Conservation (phyloP, 129 eudicot species). For the Flaveria bidentis region DNA sequence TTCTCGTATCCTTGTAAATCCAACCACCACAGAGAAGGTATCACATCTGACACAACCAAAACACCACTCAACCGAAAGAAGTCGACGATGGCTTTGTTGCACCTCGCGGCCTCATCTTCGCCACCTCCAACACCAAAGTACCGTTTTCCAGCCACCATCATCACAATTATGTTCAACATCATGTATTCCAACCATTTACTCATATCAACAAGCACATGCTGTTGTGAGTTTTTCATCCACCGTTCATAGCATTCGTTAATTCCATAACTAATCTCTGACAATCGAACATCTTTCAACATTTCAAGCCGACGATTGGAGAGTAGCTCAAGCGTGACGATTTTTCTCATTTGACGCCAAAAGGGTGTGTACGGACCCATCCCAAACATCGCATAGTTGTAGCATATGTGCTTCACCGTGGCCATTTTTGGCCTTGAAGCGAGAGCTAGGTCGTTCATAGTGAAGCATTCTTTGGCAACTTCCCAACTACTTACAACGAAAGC, state of each 20-base stretch:
- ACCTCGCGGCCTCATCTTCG: constrained; percentile 13
- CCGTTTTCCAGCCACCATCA: constrained; percentile 34
- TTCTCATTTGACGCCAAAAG: constrained; percentile 39
- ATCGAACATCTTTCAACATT: constrained; percentile 16
- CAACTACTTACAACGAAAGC: constrained; percentile 29
- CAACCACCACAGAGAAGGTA: constrained; percentile 37
- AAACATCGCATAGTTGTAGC: constrained; percentile 31
- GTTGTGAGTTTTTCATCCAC: constrained; percentile 6
- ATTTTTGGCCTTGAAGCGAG: constrained; percentile 23
- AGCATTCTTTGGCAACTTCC: constrained; percentile 25
- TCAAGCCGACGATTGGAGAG: constrained; percentile 34
- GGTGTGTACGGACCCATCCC: constrained; percentile 32
- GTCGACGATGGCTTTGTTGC: constrained; percentile 15
- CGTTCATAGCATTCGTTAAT: constrained; percentile 9
- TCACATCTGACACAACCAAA: constrained; percentile 26
- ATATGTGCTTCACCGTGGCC: constrained; percentile 23
- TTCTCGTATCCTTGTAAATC: constrained; percentile 37
- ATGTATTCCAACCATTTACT: constrained; percentile 15
- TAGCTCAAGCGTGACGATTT: constrained; percentile 28
- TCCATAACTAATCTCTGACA: constrained; percentile 14
- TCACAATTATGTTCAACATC: constrained; percentile 21
- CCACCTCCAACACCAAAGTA: constrained; percentile 19
- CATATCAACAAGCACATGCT: background rate
- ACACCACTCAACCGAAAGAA: constrained; percentile 33
- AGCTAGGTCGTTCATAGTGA: constrained; percentile 15